Percentiles rank a stretch among this genome's conserved stretches.
Evolutionary conservation across 805 yeast genomes (phyloP).

Genomic region (Phaffomyces antillensis): DNA sequence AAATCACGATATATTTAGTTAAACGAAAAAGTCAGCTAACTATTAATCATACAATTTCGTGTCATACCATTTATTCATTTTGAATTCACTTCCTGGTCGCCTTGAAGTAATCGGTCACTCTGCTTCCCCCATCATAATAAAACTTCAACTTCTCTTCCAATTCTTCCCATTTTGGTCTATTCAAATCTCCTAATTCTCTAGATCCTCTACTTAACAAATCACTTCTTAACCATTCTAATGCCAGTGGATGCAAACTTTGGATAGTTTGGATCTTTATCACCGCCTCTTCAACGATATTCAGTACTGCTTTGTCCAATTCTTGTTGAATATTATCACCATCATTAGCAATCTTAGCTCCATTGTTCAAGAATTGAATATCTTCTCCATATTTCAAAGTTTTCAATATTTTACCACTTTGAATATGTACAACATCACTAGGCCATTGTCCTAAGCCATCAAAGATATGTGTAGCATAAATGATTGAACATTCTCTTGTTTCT

Average conservation of each 20-base stretch:
- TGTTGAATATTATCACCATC: constrained; percentile 20
- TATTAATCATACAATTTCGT: neutral
- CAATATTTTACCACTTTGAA: constrained; percentile 56
- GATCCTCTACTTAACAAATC: constrained; percentile 39
- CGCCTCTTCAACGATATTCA: constrained; percentile 16
- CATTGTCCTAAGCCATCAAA: constrained; percentile 90
- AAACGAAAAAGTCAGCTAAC: no score
- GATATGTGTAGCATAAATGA: constrained; percentile 92
- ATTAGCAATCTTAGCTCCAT: constrained; percentile 1
- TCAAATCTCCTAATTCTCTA: constrained; percentile 46
- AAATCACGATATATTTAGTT: no score
- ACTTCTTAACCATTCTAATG: constrained; percentile 54
- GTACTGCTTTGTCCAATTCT: constrained; percentile 9
- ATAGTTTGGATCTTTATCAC: constrained; percentile 32
- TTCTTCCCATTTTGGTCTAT: constrained; percentile 53
- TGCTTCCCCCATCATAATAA: constrained; percentile 37
- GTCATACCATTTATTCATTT: no score
- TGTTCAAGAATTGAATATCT: constrained; percentile 25
- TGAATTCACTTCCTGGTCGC: constrained; percentile 32
- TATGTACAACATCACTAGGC: constrained; percentile 81
- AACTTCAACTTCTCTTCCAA: constrained; percentile 32
- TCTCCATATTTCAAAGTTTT: constrained; percentile 26
- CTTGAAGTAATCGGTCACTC: constrained; percentile 43
- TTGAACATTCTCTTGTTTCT: constrained; percentile 56
- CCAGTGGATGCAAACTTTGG: constrained; percentile 64